Conservation (phyloP, 768 basidiomycete species). For the Trichaptum fuscoviolaceum region DNA sequence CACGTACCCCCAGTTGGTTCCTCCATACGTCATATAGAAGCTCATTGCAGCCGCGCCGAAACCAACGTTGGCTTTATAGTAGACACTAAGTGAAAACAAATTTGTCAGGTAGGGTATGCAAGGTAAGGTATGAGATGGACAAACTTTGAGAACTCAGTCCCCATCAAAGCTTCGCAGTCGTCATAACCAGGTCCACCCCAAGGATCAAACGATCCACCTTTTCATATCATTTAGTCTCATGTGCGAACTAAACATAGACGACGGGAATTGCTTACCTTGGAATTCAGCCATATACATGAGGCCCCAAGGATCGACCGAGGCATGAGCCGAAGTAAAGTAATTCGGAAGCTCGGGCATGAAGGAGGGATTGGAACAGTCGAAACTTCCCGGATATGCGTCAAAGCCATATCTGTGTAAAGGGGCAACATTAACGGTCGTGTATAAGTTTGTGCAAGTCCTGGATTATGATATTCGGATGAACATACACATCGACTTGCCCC, state of each 20-base stretch:
- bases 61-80: slow-evolving; percentile 1
- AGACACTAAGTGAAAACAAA: neutral
- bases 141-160: slow-evolving; percentile 3
- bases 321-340: slow-evolving; percentile 1
- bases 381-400: slow-evolving; percentile 18
- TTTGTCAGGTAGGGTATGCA: neutral
- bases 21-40: slow-evolving; percentile 14
- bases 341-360: slow-evolving; percentile 14
- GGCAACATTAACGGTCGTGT: neutral
- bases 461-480: slow-evolving; percentile 16
- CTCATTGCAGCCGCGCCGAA: slow-evolving; percentile 1
- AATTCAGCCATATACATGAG: slow-evolving; percentile 6
- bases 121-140: slow-evolving; percentile 1
- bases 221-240: slow-evolving; percentile 14
- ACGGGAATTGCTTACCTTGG: slow-evolving; percentile 9
- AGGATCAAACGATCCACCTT: slow-evolving; percentile 19
- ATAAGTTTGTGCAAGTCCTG: slow-evolving; percentile 6
- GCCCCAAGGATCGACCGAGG: slow-evolving; percentile 13
- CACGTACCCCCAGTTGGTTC: slow-evolving; percentile 20
- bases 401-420: slow-evolving; percentile 11
- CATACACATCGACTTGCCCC: slow-evolving; percentile 4
- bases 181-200: slow-evolving; percentile 24
- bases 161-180: slow-evolving; percentile 16
- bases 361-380: slow-evolving; percentile 18
- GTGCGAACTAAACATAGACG: slow-evolving; percentile 6